phyloP scores from a whole-genome alignment of 192 early-diverging fungal genomes.

The Rhizophagus clarus region DNA sequence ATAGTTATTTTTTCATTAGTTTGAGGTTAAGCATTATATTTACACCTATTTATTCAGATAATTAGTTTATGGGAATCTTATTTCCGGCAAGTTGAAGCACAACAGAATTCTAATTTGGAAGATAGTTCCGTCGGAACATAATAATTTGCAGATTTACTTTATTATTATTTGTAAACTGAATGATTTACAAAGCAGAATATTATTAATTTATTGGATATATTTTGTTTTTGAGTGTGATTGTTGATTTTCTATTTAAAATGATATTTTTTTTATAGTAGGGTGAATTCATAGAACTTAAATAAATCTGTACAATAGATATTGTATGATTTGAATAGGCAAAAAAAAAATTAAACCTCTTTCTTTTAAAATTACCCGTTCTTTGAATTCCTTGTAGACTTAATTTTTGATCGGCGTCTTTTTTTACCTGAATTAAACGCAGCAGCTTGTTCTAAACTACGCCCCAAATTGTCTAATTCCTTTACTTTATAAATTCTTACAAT shows the following conservation, averaged over 20 bases:
- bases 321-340: too few species aligned
- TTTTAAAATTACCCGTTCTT: background rate
- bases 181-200: too few species aligned
- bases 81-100: slow-evolving; percentile 1
- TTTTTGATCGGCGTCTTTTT: slow-evolving; percentile 15
- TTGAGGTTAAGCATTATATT: background rate
- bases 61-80: slow-evolving; percentile 33
- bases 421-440: slow-evolving; percentile 56
- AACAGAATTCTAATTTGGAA: slow-evolving; percentile 5
- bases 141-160: background rate
- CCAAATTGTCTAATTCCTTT: slow-evolving; percentile 93
- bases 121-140: background rate
- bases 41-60: background rate
- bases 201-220: too few species aligned
- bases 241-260: too few species aligned
- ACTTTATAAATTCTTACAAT: slow-evolving; percentile 99
- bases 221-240: too few species aligned
- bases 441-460: slow-evolving; percentile 72
- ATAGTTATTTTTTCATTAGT: background rate
- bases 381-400: background rate
- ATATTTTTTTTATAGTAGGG: too few species aligned
- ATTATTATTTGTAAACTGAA: background rate
- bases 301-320: too few species aligned
- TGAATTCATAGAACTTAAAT: too few species aligned
- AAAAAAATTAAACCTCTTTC: too few species aligned